Evolutionary conservation across 2,329 filamentous ascomycete species (phyloP).

Genomic region (Immersiporthe knoxdaviesiana): DNA sequence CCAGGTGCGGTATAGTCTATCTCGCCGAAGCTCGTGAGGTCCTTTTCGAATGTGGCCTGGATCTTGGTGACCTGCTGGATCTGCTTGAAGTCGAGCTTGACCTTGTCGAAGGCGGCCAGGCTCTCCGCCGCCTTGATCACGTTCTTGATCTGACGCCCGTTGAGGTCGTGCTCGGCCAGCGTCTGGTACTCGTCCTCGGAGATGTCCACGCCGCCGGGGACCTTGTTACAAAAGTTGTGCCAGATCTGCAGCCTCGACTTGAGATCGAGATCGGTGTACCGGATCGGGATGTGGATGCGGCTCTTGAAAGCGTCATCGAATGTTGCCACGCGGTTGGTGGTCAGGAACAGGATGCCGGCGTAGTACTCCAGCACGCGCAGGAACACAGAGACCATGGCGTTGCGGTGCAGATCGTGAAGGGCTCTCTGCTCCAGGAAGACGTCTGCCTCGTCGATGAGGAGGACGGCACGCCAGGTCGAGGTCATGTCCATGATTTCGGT

Average conservation of each 20-base stretch:
- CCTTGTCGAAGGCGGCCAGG: constrained; percentile 39
- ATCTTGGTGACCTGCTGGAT: constrained; percentile 38
- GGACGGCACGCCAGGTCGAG: constrained; percentile 33
- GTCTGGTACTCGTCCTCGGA: constrained; percentile 31
- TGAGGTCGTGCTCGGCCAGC: constrained; percentile 33
- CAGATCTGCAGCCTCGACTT: constrained; percentile 29
- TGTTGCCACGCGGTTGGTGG: constrained; percentile 46
- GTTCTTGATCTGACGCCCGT: constrained; percentile 38
- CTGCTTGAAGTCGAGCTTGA: constrained; percentile 35
- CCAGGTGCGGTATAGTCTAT: constrained; percentile 31
- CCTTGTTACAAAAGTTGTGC: constrained; percentile 31
- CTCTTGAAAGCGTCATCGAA: constrained; percentile 48
- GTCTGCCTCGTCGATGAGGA: constrained; percentile 35
- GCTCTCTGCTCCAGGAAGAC: constrained; percentile 32
- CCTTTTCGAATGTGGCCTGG: constrained; percentile 39
- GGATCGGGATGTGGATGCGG: constrained; percentile 42
- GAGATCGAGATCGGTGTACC: constrained; percentile 35
- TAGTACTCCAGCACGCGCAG: constrained; percentile 42
- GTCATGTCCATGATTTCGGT: constrained; percentile 29
- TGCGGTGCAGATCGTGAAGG: constrained; percentile 29
- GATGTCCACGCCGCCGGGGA: constrained; percentile 33
- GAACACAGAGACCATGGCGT: constrained; percentile 29
- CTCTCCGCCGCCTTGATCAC: constrained; percentile 37
- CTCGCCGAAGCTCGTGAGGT: constrained; percentile 32
- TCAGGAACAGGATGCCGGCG: constrained; percentile 44